Evolutionary conservation across 768 basidiomycete genomes (phyloP), one percentile per base, ranked within the genome.

Genomic region (Xerocomus brunneocitrinus): DNA sequence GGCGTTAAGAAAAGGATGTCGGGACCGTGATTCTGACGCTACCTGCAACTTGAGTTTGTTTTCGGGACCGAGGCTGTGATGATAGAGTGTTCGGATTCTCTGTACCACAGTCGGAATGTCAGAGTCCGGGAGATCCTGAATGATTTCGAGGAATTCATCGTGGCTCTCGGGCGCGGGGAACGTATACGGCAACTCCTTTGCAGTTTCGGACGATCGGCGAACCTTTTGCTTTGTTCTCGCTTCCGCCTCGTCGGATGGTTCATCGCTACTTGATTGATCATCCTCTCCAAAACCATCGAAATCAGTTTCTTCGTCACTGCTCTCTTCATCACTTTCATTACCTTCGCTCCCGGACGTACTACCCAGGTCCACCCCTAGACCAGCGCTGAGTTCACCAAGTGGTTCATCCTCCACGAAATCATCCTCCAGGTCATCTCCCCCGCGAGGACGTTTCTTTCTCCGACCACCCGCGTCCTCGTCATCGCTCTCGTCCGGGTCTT

Each of bases 41-140:
- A 91, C 95, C 82, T 95, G 91, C 22, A 98, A 75, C 71, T 90
- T 97, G 66, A 81, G 78, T 65, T 94, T 97, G 74, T 99, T 98
- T 19, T 90, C 93, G 19, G 86, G 82, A 1, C 82, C 85, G n/a
- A 98, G 75, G 64, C 91, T 95, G 1, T 95, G 89, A 65, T 99
- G 97, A 64, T 97, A 85, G 8, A 98, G 72, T 1, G 91, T 80
- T 10, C 95, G 82, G 43, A 98, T 94, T 41, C 97, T 87, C 63
- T 98, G 87, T 34, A 98, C 76, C 2, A 98, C 91, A 0, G 76
- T 84, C 4, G 85, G 81, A 2, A 95, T 67, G 55, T 95, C 87
- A 27, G 80, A 73, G 40, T 91, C 88, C 14, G 81, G 76, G 16
- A 94, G 67, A 38, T 76, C 78, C 19, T 87, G 80, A 2, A 98